Evolutionary conservation across 208 protist species (phyloP), one percentile per base, ranked within the genome.

Genomic region (Histomonas meleagridis): DNA sequence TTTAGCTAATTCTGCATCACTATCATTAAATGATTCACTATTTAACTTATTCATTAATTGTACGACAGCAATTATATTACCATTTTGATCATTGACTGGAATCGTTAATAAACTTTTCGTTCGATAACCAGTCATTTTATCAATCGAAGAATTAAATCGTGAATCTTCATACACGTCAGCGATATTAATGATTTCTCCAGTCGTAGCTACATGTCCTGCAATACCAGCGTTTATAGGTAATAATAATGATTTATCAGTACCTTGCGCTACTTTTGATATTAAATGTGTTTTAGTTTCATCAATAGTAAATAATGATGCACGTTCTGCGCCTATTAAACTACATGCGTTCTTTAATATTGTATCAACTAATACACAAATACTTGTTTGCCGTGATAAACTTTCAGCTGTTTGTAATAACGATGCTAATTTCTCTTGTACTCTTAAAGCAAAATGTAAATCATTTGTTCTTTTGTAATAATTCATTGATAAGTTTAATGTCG

Each of bases 221-320:
- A 91, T 91, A 28, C 90, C 90, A 55, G 60, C 46, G 4, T 46
- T 46, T 5, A 86, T 46, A 12, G 76, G 76, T 16, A 86, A 28
- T 40, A 86, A 12, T 18, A 86, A 43, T 16, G 76, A 46, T 55
- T 86, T 86, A 46, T 32, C 32, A 16, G 76, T 86, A 12, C 76
- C 76, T 38, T 86, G 76, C 18, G 76, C 76, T 21, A 86, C 76
- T 86, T 86, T 86, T 38, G 76, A 86, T 21, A 86, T 86, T 16
- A 86, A 55, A 86, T 86, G 43, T 12, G 43, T 86, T 35, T 40
- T 32, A 1, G 76, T 55, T n/a, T 86, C 76, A 69, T 93, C 93
- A 48, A 92, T 38, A n/a, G 92, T 72, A 46, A 91, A 92, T 49
- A 93, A 62, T 14, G 93, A 92, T 46, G 86, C 90, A 60, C 70